A percentile compares a stretch with the other conserved stretches of the same genome.
Conservation (phyloP, 2,329 filamentous ascomycete species). For the Fusarium sambucinum region DNA sequence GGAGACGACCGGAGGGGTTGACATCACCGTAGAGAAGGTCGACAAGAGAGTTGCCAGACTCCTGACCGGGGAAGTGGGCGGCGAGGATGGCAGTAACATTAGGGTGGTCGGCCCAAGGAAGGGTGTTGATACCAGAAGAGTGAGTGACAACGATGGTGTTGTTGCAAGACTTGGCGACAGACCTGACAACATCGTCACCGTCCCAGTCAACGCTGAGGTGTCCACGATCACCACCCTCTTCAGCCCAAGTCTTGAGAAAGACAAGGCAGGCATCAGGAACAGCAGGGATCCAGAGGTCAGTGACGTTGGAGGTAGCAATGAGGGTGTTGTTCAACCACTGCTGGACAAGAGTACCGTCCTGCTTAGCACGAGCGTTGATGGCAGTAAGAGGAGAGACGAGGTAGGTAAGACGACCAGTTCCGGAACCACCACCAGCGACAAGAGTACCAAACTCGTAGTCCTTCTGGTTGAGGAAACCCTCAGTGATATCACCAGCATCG, state of each 20-base stretch:
- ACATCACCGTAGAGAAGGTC: conserved; percentile 76
- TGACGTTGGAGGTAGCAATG: conserved; percentile 53
- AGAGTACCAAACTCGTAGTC: conserved; percentile 71
- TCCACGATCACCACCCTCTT: conserved; percentile 71
- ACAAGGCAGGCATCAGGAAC: conserved; percentile 75
- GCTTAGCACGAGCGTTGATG: conserved; percentile 60
- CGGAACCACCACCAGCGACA: conserved; percentile 68
- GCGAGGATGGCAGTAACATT: conserved; percentile 76
- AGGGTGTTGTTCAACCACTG: conserved; percentile 62
- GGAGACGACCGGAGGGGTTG: conserved; percentile 75
- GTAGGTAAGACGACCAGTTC: conserved; percentile 55
- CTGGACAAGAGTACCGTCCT: conserved; percentile 61
- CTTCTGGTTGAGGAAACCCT: conserved; percentile 74
- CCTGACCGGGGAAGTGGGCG: conserved; percentile 78
- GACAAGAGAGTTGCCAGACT: conserved; percentile 74
- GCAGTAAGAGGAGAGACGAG: conserved; percentile 55
- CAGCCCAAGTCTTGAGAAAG: conserved; percentile 73
- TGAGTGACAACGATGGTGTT: conserved; percentile 76
- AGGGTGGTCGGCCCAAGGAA: conserved; percentile 74
- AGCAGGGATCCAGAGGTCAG: conserved; percentile 61
- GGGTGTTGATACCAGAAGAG: conserved; percentile 75
- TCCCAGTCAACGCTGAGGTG: conserved; percentile 67
- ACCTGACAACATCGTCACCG: conserved; percentile 72
- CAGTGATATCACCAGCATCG: conserved; percentile 63
- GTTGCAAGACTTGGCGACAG: conserved; percentile 70